A percentile compares a stretch with the other conserved stretches of the same genome.
Conservation (phyloP, 805 yeast species). For the Starmerella geochares region DNA sequence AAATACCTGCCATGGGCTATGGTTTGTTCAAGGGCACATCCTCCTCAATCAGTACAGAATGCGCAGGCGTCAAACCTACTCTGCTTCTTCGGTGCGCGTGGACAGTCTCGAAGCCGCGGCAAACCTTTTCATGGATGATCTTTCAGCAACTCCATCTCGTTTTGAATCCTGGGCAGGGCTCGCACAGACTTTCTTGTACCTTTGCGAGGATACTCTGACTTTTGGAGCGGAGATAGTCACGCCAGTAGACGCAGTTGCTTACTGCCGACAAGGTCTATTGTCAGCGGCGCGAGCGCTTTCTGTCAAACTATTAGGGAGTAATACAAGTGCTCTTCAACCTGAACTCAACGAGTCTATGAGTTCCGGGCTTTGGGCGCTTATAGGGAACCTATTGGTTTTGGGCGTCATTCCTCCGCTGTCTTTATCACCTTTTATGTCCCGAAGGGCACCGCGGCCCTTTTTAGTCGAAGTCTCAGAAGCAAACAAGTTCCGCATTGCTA, state of each 20-base stretch:
- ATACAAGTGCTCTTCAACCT: slow-evolving; percentile 38
- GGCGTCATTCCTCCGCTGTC: slow-evolving; percentile 16
- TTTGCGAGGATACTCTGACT: slow-evolving; percentile 72
- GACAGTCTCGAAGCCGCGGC: slow-evolving; percentile 73
- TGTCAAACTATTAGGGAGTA: slow-evolving; percentile 64
- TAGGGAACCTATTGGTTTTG: slow-evolving; percentile 14
- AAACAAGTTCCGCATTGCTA: slow-evolving; percentile 8
- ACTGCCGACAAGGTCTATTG: slow-evolving; percentile 17
- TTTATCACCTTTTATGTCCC: background rate
- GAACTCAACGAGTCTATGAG: background rate
- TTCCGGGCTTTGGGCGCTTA: background rate
- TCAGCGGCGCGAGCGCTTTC: slow-evolving; percentile 17
- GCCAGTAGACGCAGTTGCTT: slow-evolving; percentile 9
- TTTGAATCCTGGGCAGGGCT: slow-evolving; percentile 79
- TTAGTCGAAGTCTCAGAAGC: slow-evolving; percentile 10
- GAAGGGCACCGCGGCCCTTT: slow-evolving; percentile 10
- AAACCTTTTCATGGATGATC: slow-evolving; percentile 52
- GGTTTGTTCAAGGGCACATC: slow-evolving; percentile 57
- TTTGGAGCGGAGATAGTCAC: slow-evolving; percentile 16
- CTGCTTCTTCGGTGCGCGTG: slow-evolving; percentile 43
- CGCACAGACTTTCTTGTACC: slow-evolving; percentile 65
- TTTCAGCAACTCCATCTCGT: slow-evolving; percentile 54
- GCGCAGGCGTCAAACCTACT: slow-evolving; percentile 63
- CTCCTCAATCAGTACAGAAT: slow-evolving; percentile 58
- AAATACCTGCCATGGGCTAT: slow-evolving; percentile 47